Base-by-base conservation (phyloP, 1,139 yeast species). In the Arxiozyma slooffiae region DNA sequence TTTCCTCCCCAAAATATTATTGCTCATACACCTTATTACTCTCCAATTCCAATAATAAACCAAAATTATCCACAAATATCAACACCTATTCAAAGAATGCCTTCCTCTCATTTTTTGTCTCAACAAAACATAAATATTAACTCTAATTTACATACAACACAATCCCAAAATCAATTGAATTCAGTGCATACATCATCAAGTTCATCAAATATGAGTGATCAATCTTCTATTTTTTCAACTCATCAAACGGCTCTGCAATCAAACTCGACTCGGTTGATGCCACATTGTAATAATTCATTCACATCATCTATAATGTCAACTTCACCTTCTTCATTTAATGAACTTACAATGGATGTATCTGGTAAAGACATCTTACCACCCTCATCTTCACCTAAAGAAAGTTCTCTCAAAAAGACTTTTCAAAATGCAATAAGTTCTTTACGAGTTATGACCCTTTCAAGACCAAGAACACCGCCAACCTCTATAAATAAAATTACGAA, bases 341-440 rank as follows among this genome's bases (percentile, higher is more conserved):
- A 42, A 9, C 21, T 20, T 21, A 42, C 22, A 24, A 21, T 26
- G 11, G 45, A 21, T 5, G 16, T 26, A 34, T 21, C 24, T 21
- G 16, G 38, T 9, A 34, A 30, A n/a, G 45, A 38, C 20, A 16
- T 42, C 14, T 8, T 42, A 11, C 16, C 36, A 11, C 38, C 11
- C 21, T 20, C 45, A 11, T 38, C 45, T 8, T 20, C 45, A 4
- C 20, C 38, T 20, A 42, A 23, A 8, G 30, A 42, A 16, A 38
- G 30, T 38, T 45, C 47, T 17, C 43, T 48, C 20, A 48, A 23
- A 17, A 52, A 52, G 21, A 51, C 55, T 24, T 45, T 54, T 20
- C 48, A 49, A 34, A 53, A 50, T 39, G 59, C 59, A 1, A 46
- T 58, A 38, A 52, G 49, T 38, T 48, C 60, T 9, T 38, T 57